Conservation (phyloP, 116 monocot genomes). For the Iris pallida region DNA sequence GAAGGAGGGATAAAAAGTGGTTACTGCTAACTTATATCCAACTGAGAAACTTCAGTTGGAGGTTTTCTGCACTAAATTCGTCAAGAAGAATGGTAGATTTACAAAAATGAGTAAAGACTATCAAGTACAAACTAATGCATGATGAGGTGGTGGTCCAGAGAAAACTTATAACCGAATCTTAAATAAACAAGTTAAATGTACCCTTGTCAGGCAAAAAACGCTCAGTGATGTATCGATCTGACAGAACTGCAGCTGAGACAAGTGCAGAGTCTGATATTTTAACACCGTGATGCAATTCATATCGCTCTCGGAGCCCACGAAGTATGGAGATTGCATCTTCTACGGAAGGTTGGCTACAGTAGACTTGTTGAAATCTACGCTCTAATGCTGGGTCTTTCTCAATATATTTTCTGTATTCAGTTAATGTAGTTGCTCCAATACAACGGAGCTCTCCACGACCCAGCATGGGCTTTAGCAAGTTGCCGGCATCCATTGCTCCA, state of each 20-base stretch:
- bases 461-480: conserved; percentile 96
- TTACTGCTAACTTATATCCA: no score
- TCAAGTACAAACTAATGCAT: neutral
- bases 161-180: neutral
- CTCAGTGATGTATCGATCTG: conserved; percentile 76
- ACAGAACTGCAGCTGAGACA: conserved; percentile 74
- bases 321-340: conserved; percentile 89
- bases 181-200: conserved; percentile 5
- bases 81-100: no score
- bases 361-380: conserved; percentile 85
- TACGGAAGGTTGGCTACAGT: conserved; percentile 74
- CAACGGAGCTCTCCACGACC: conserved; percentile 96
- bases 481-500: conserved; percentile 99
- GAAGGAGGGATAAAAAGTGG: no score
- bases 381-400: conserved; percentile 93
- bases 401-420: conserved; percentile 96
- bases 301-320: conserved; percentile 78
- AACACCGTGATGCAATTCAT: conserved; percentile 92
- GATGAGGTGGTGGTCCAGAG: neutral
- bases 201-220: conserved; percentile 95
- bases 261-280: conserved; percentile 86
- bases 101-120: no score
- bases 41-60: no score
- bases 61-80: no score
- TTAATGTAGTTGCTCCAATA: conserved; percentile 96